Evolutionary conservation across 495 filamentous ascomycete species (phyloP).

Genomic region (Halenospora varia): DNA sequence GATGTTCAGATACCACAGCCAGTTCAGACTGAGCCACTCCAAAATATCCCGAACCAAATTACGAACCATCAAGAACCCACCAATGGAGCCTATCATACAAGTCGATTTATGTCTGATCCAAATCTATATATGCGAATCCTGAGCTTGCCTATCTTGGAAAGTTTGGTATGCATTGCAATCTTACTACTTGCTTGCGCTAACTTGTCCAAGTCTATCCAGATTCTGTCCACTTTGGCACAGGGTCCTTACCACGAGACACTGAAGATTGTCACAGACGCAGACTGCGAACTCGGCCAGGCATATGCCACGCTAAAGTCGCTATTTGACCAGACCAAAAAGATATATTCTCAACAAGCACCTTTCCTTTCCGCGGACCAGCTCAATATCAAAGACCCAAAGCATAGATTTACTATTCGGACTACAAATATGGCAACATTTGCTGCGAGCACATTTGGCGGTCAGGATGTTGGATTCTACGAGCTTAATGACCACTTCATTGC

Average conservation of each 20-base stretch:
- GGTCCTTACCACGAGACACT: constrained; percentile 70
- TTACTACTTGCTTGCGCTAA: constrained; percentile 8
- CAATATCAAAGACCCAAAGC: constrained; percentile 60
- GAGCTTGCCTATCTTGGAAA: constrained; percentile 69
- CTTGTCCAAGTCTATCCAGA: constrained; percentile 57
- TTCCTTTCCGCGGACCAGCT: constrained; percentile 72
- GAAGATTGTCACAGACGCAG: constrained; percentile 63
- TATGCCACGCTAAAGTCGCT: constrained; percentile 75
- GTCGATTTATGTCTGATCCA: constrained; percentile 24
- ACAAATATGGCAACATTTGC: constrained; percentile 86
- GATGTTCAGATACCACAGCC: background rate
- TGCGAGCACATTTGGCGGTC: constrained; percentile 74
- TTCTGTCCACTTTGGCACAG: constrained; percentile 63
- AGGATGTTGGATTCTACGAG: constrained; percentile 78
- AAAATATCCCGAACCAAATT: background rate
- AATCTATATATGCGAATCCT: constrained; percentile 55
- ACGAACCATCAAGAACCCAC: background rate
- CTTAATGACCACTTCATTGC: constrained; percentile 81
- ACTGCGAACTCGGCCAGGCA: constrained; percentile 74
- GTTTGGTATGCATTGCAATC: constrained; percentile 48
- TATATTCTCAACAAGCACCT: constrained; percentile 65
- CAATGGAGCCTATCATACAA: background rate
- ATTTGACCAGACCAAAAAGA: constrained; percentile 76
- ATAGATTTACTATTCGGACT: constrained; percentile 74
- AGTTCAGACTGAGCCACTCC: background rate